Base-by-base conservation (phyloP, 2,329 filamentous ascomycete species). In the Alternaria alternata region DNA sequence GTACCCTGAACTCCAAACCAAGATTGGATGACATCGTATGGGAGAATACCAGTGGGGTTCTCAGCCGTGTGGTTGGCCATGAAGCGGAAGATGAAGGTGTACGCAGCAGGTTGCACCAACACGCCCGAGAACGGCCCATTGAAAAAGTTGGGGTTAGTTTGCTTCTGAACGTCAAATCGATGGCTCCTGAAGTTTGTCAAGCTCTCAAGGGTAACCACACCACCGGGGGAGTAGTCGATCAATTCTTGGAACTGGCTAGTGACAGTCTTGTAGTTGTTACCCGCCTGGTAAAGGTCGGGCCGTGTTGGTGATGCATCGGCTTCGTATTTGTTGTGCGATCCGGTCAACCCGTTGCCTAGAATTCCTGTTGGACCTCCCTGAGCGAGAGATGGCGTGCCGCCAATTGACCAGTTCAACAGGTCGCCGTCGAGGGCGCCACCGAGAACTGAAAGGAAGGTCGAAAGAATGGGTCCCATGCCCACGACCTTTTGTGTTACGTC, bases 61-160 rank as follows among this genome's bases (percentile, higher is more conserved):
- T 69, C 66, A 1, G 62, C 63, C 22, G 62, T 67, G 34, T 71
- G 69, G 24, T 71, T 70, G 1, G 69, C 69, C 69, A 71, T 71
- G 62, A 71, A 70, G 18, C 69, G 67, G 51, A 61, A 71, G 51
- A 71, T 71, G 53, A 71, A 71, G 5, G 67, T 67, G 43, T 71
- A 71, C 44, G 67, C 69, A 22, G 69, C 69, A 30, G 69, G 67
- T 61, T 71, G 69, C 51, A 71, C 69, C 42, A 70, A 53, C 14
- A 71, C 51, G 12, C 69, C 69, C 1, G 63, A 55, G 28, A 71
- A 70, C 1, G 69, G 69, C 1, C 69, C 69, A 22, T 67, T 70
- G 61, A 71, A 71, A 41, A 69, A 71, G 20, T 68, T 51, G 1
- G 66, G 62, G 57, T 70, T 71, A 11, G 62, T 63, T 3, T 38